A percentile compares a stretch with the other conserved stretches of the same genome.
These are phyloP conservation scores for Gymnopilus junonius DNA, from an alignment of 768 basidiomycete genomes.

Conservation along the genomic window DNA sequence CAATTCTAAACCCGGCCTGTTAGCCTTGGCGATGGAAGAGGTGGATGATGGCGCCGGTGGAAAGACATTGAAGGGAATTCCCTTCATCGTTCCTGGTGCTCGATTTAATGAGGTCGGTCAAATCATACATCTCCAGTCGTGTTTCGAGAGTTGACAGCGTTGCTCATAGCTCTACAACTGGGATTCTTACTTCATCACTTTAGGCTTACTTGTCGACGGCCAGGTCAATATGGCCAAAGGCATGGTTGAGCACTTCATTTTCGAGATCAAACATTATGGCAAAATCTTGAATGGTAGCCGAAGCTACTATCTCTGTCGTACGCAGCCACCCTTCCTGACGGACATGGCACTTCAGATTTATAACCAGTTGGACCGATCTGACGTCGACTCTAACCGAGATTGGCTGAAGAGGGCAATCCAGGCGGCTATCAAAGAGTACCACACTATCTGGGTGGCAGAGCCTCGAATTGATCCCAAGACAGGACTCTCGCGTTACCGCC, in stretches of 20 bases:
- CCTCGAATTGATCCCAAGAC: constrained; percentile 95
- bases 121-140: neutral
- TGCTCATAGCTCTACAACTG: constrained; percentile 81
- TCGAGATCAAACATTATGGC: constrained; percentile 97
- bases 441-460: constrained; percentile 94
- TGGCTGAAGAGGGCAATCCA: constrained; percentile 97
- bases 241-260: constrained; percentile 99
- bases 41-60: constrained; percentile 79
- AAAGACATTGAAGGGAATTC: constrained; percentile 87
- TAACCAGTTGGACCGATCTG: constrained; percentile 90
- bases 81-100: constrained; percentile 96
- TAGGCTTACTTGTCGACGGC: constrained; percentile 94
- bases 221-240: constrained; percentile 94
- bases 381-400: constrained; percentile 75
- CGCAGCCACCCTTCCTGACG: constrained; percentile 97
- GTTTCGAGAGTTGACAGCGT: neutral
- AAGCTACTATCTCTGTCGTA: constrained; percentile 92
- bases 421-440: constrained; percentile 98
- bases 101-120: constrained; percentile 85
- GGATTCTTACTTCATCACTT: constrained; percentile 94
- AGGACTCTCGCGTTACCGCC: constrained; percentile 92
- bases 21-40: constrained; percentile 96
- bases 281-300: constrained; percentile 97
- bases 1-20: constrained; percentile 91
- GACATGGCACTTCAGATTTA: constrained; percentile 99